phyloP scores from a whole-genome alignment of 805 yeast species.

The Cyberlindnera xylosilytica region DNA sequence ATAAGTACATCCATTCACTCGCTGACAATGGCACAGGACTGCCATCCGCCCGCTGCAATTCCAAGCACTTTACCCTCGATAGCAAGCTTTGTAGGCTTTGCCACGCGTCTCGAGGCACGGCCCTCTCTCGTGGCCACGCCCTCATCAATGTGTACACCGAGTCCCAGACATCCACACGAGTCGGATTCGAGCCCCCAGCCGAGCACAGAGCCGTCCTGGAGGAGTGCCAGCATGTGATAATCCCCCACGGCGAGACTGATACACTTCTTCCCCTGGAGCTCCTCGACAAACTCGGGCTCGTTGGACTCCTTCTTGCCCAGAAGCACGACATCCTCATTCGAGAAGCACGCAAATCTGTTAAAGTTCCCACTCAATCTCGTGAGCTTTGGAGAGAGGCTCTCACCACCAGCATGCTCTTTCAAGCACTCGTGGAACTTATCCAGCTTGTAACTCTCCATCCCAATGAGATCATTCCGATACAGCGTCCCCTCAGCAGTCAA shows the following conservation, averaged over 20 bases:
- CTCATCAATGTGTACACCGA: conserved; percentile 39
- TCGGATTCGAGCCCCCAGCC: conserved; percentile 69
- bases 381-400: conserved; percentile 31
- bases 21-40: conserved; percentile 58
- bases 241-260: conserved; percentile 67
- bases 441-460: conserved; percentile 24
- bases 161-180: conserved; percentile 68
- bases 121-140: not conserved
- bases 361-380: conserved; percentile 54
- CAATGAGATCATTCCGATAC: conserved; percentile 22
- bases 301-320: conserved; percentile 21
- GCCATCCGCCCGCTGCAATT: conserved; percentile 80
- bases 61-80: conserved; percentile 43
- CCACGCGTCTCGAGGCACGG: conserved; percentile 31
- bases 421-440: conserved; percentile 34
- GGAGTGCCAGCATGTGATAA: conserved; percentile 64
- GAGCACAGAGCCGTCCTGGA: conserved; percentile 50
- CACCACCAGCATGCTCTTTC: conserved; percentile 15
- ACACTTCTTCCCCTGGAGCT: conserved; percentile 45
- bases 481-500: conserved; percentile 42
- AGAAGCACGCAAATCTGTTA: conserved; percentile 51
- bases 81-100: conserved; percentile 41
- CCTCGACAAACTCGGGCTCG: conserved; percentile 35
- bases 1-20: not conserved
- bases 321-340: conserved; percentile 39